Evolutionary conservation across 169 alveolate species (phyloP), one percentile per base, ranked within the genome.

Genomic region (Plasmodium fragile): DNA sequence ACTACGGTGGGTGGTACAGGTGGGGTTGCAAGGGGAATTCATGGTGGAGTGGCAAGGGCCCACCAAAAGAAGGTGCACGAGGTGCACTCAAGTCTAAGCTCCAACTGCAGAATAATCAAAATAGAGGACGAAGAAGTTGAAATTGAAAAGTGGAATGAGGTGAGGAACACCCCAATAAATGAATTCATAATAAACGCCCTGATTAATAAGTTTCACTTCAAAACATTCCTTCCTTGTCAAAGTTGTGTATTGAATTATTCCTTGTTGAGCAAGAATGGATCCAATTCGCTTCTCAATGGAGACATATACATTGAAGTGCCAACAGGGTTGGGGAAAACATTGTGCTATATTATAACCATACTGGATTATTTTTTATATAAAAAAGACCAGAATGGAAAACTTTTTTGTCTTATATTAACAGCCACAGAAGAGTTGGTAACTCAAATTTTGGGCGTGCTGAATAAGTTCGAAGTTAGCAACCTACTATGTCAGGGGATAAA

Each of bases 401-500:
- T 95, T 52, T 95, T 92, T 69, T 98, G 97, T 16, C 82, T 98
- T 30, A 95, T 98, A 36, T 81, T 98, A 45, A 97, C 98, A 49
- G 99, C 99, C 41, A 95, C 99, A 16, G 97, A 99, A 94, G 99
- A 98, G 92, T 96, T 98, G 72, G 98, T 99, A 2, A 94, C 95
- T 36, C 97, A 98, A 94, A 97, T 98, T 22, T 95, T 97, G 82
- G 95, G 95, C 71, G 98, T 98, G 79, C 95, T 97, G 53, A 94
- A 82, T 41, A 96, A 96, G 32, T 98, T 97, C 84, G 94, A 98
- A 7, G 73, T 89, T 39, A 65, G 43, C 4, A 83, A 91, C 32
- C 70, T 89, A 43, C 34, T 25, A 18, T 78, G 81, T 32, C 53
- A 53, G 22, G 72, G 52, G 45, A 77, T 89, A 78, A 69, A 89